phyloP scores from a whole-genome alignment of 139 green algal genomes.

The Chlorella ohadii region DNA sequence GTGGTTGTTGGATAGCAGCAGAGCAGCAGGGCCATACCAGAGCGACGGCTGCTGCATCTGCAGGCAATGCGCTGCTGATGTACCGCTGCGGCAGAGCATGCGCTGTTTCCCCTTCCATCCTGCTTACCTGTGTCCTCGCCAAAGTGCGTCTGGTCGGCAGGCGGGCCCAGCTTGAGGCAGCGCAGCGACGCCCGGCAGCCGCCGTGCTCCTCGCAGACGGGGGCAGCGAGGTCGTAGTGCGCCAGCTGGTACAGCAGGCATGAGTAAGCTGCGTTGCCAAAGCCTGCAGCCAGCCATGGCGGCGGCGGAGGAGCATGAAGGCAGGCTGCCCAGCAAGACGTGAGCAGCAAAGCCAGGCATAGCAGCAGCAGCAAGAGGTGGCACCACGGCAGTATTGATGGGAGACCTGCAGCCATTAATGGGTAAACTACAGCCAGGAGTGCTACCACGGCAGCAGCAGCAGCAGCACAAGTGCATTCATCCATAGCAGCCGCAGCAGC shows the following conservation, averaged over 20 bases:
- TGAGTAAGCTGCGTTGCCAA: not conserved
- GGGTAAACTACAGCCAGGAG: no score
- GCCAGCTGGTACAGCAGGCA: constrained; percentile 11
- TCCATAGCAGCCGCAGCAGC: not conserved
- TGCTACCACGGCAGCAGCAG: no score
- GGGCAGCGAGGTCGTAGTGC: not conserved
- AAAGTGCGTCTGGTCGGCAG: not conserved
- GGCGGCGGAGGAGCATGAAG: not conserved
- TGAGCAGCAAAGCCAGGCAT: not conserved
- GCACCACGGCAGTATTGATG: no score
- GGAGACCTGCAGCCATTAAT: no score
- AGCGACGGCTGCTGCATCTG: no score
- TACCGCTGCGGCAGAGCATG: no score
- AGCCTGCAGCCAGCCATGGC: not conserved
- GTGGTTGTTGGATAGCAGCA: no score
- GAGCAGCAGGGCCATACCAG: no score
- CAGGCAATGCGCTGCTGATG: no score
- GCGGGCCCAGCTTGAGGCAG: constrained; percentile 27
- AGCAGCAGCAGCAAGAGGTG: not conserved
- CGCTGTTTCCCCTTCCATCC: no score
- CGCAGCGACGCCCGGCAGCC: constrained; percentile 2
- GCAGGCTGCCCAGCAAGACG: not conserved
- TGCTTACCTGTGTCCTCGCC: constrained; percentile 1
- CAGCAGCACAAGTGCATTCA: not conserved
- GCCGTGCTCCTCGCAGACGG: not conserved